A percentile compares a stretch with the other conserved stretches of the same genome.
Evolutionary conservation across 805 yeast genomes (phyloP).

Genomic region (Candida namnaoensis): DNA sequence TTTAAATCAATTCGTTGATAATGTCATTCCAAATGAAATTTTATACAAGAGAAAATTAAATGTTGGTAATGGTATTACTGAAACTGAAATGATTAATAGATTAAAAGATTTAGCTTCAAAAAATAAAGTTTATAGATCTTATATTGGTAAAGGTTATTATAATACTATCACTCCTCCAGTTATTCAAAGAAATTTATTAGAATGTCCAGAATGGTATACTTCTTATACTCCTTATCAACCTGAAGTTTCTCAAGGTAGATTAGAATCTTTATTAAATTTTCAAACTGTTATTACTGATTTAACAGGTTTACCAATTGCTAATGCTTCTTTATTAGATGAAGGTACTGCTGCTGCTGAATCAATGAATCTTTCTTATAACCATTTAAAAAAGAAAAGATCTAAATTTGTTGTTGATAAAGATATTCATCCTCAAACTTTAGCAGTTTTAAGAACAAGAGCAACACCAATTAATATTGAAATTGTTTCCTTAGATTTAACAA

Average conservation of each 20-base stretch:
- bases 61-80: conserved; percentile 67
- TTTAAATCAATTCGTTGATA: conserved; percentile 58
- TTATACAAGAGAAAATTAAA: conserved; percentile 58
- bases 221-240: conserved; percentile 99
- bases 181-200: conserved; percentile 84
- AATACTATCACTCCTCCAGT: conserved; percentile 89
- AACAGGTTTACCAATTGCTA: conserved; percentile 92
- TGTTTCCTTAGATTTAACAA: conserved; percentile 44
- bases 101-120: conserved; percentile 62
- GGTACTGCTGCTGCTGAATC: conserved; percentile 98
- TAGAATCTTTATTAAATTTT: conserved; percentile 82
- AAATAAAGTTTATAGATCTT: conserved; percentile 65
- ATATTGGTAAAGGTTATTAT: conserved; percentile 91
- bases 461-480: conserved; percentile 61
- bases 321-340: conserved; percentile 91
- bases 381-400: conserved; percentile 55
- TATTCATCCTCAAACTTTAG: conserved; percentile 80
- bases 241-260: conserved; percentile 93
- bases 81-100: conserved; percentile 68
- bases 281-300: conserved; percentile 89
- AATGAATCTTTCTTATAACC: conserved; percentile 73
- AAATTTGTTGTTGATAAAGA: conserved; percentile 66
- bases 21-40: conserved; percentile 73
- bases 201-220: conserved; percentile 97
- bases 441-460: conserved; percentile 76